Conservation (phyloP, 2,329 filamentous ascomycete genomes). For the Fusarium buxicola region DNA sequence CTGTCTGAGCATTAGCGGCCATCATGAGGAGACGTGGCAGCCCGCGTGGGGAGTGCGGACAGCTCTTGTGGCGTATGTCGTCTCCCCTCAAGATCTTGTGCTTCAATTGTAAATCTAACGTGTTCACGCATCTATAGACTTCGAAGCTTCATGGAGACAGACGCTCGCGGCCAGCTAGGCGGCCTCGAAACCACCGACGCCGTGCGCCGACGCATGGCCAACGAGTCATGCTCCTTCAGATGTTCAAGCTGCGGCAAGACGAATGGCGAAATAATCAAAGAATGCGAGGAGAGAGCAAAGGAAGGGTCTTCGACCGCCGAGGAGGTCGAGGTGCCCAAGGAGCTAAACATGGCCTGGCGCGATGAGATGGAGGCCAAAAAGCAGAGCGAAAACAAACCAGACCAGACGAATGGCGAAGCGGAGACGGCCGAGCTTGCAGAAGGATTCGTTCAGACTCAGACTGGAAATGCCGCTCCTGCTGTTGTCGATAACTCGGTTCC, state of each 20-base stretch:
- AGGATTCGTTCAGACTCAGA: conserved; percentile 66
- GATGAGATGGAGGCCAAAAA: conserved; percentile 71
- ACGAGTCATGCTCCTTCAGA: conserved; percentile 71
- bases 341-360: conserved; percentile 75
- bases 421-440: conserved; percentile 66
- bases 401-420: conserved; percentile 47
- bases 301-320: conserved; percentile 47
- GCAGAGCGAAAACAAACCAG: conserved; percentile 9
- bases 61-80: conserved; percentile 73
- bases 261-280: conserved; percentile 79
- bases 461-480: neutral
- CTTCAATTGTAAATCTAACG: conserved; percentile 3
- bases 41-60: conserved; percentile 97
- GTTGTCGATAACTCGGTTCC: conserved; percentile 4
- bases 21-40: conserved; percentile 99
- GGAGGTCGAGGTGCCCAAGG: conserved; percentile 64
- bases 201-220: conserved; percentile 76
- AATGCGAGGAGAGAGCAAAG: conserved; percentile 71
- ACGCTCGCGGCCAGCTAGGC: conserved; percentile 87
- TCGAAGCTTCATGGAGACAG: conserved; percentile 92
- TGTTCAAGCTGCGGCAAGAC: conserved; percentile 77
- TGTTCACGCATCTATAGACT: conserved; percentile 57
- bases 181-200: conserved; percentile 81
- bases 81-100: too few relatives aligned
- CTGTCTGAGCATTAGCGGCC: conserved; percentile 90